Base-by-base conservation (phyloP, 73 alveolate genomes). In the Uronychia binucleata region DNA sequence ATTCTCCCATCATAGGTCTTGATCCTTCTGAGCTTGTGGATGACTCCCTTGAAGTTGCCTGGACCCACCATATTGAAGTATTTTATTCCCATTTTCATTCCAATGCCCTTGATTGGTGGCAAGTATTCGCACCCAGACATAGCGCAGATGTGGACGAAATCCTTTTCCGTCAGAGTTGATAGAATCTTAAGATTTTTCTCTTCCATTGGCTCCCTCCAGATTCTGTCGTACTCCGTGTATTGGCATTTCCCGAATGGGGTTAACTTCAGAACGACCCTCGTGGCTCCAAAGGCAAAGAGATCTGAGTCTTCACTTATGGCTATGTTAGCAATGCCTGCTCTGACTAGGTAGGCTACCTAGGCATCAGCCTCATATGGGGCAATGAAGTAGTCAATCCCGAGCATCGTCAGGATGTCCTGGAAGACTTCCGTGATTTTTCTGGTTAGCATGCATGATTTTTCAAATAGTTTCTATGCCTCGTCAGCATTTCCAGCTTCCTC, bases 291-390 rank as follows among this genome's bases (percentile, higher is more conserved):
- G 30, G 97, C 98, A 29, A 96, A 92, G 75, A 97, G 90, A 85
- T 97, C 99, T 78, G 98, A 93, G 91, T 97, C 99, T 90, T 97
- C 99, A 57, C 98, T 93, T 30, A 97, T 94, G 5, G 98, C 99
- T 86, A 97, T 92, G 87, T 97, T 99, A 58, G 97, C 97, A 57
- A 85, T 59, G 30, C 97, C 97, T 85, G 84, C 92, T 58, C 83
- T 95, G 86, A 96, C 95, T 86, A 97, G 86, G 87, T 95, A 97
- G 57, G 99, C 98, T 31, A 96, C 88, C 89, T 97, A 94, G 19
- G 99, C 96, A 88, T 97, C 99, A 28, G 99, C 98, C 82, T 97
- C 99, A 93, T 96, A 97, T n/a, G 99, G 99, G 0, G 99, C 97
- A 0, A 96, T 91, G 14, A 96, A 89, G 74, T 90, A 84, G 76